phyloP scores from a whole-genome alignment of 2,329 filamentous ascomycete species.

The Beauveria pseudobassiana region DNA sequence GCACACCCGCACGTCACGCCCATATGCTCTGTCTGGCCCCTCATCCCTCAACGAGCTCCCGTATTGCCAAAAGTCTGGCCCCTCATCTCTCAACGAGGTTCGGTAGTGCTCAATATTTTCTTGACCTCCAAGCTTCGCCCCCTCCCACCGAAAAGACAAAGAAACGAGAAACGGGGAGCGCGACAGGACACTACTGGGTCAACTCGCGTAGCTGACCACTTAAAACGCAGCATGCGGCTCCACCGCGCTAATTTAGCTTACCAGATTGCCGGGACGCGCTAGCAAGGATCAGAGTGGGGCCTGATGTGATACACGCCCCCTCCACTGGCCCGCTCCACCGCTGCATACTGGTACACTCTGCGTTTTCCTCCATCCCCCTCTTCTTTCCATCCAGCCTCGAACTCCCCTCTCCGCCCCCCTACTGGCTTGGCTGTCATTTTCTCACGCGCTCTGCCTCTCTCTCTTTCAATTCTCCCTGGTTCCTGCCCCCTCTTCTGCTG shows the following conservation, averaged over 20 bases:
- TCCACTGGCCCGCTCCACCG: neutral
- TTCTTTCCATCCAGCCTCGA: neutral
- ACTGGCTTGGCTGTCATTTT: too few relatives aligned
- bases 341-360: neutral
- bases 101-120: neutral
- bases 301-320: slow-evolving; percentile 3
- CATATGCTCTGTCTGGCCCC: too few relatives aligned
- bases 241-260: slow-evolving; percentile 23
- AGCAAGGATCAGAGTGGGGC: slow-evolving; percentile 15
- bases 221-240: slow-evolving; percentile 15
- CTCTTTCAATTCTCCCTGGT: neutral
- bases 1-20: too few relatives aligned
- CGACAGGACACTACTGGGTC: neutral
- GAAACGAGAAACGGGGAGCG: neutral
- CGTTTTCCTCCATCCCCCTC: neutral
- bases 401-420: too few relatives aligned
- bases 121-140: neutral
- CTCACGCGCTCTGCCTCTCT: neutral
- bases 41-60: too few relatives aligned
- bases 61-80: too few relatives aligned
- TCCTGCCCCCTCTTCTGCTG: neutral
- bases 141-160: neutral
- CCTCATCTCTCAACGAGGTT: neutral
- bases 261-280: slow-evolving; percentile 31
- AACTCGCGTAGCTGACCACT: slow-evolving; percentile 18